Percentiles rank a stretch among this genome's conserved stretches.
Conservation (phyloP, 495 filamentous ascomycete genomes). For the Massariosphaeria phaeospora region DNA sequence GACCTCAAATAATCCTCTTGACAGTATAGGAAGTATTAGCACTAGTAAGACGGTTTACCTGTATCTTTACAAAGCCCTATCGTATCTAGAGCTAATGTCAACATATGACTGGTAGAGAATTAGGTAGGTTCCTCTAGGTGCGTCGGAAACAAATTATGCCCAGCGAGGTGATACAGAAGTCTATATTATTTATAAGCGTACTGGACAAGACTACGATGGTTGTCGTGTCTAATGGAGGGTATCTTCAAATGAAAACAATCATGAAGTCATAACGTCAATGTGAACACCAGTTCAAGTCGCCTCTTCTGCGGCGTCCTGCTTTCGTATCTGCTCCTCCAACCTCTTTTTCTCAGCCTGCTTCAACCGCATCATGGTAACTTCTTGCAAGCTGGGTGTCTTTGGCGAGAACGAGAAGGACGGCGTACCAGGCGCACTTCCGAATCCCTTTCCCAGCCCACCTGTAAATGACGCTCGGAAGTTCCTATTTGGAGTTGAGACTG, state of each 20-base stretch:
- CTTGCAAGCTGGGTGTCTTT: slow-evolving; percentile 51
- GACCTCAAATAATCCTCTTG: no score
- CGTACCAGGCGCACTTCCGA: slow-evolving; percentile 7
- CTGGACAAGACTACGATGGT: no score
- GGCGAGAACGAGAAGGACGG: slow-evolving; percentile 34
- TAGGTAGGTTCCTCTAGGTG: no score
- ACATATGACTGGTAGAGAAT: no score
- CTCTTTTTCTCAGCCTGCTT: slow-evolving; percentile 57
- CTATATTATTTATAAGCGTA: no score
- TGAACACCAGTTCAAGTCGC: no score
- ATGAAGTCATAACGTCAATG: slow-evolving; percentile 3
- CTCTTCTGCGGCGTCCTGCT: slow-evolving; percentile 44
- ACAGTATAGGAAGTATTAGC: no score
- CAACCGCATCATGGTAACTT: slow-evolving; percentile 56
- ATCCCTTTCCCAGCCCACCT: slow-evolving; percentile 4
- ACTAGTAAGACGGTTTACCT: no score
- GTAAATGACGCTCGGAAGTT: slow-evolving; percentile 26
- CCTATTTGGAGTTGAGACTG: slow-evolving; percentile 16
- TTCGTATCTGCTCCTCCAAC: slow-evolving; percentile 52
- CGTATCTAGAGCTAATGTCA: no score
- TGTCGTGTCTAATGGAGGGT: slow-evolving; percentile 3
- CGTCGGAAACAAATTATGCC: no score
- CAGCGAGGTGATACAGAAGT: no score
- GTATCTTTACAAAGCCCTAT: no score
- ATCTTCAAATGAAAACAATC: slow-evolving; percentile 6